A percentile compares a stretch with the other conserved stretches of the same genome.
Evolutionary conservation across 2,329 filamentous ascomycete genomes (phyloP).

Genomic region (Penicillium decumbens): DNA sequence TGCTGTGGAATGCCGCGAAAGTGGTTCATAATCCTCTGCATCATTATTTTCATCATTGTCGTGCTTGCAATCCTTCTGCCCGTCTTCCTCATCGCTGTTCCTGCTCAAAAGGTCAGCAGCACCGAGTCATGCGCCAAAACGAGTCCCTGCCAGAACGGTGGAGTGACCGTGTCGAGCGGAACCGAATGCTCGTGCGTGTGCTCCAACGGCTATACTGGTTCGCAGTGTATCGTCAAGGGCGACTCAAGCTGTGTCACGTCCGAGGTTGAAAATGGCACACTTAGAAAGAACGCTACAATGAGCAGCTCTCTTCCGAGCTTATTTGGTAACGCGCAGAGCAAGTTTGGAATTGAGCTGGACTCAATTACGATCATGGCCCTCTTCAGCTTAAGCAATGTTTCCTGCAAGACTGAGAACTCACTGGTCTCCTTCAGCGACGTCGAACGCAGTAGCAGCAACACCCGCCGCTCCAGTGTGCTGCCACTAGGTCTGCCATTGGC

Average conservation of each 20-base stretch:
- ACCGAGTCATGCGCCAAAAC: constrained; percentile 52
- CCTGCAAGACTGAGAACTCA: constrained; percentile 79
- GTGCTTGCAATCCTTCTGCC: constrained; percentile 80
- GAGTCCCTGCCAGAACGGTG: constrained; percentile 71
- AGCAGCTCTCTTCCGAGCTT: constrained; percentile 74
- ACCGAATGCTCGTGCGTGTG: constrained; percentile 80
- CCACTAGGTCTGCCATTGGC: constrained; percentile 2
- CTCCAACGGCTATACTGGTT: constrained; percentile 75
- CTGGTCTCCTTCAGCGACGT: constrained; percentile 75
- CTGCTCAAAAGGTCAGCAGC: constrained; percentile 45
- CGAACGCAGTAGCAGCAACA: constrained; percentile 20
- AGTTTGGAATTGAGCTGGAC: constrained; percentile 73
- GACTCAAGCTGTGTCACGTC: constrained; percentile 55
- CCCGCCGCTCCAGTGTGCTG: constrained; percentile 21
- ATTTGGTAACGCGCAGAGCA: constrained; percentile 58
- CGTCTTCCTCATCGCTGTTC: constrained; percentile 57
- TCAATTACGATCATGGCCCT: constrained; percentile 65
- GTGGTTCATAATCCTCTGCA: constrained; percentile 63
- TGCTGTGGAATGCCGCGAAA: constrained; percentile 83
- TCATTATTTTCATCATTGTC: constrained; percentile 67
- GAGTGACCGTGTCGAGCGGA: constrained; percentile 65
- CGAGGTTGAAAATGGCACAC: constrained; percentile 37
- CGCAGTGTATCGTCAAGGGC: constrained; percentile 49
- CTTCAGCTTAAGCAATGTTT: constrained; percentile 70
- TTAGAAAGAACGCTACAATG: constrained; percentile 64